phyloP scores from a whole-genome alignment of 768 basidiomycete species.

The Asterophora parasitica region DNA sequence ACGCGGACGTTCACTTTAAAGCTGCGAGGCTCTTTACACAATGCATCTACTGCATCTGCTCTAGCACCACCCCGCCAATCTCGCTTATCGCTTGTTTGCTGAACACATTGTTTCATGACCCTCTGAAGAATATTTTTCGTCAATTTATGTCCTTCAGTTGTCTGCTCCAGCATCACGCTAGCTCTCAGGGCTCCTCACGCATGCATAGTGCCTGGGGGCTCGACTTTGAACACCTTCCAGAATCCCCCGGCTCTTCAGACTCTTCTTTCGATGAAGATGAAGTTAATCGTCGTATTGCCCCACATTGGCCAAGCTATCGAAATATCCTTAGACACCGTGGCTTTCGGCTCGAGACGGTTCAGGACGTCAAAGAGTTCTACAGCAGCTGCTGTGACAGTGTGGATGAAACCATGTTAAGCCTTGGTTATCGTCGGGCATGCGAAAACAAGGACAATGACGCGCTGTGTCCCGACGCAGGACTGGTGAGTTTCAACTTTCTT shows the following conservation, averaged over 20 bases:
- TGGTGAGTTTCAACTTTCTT: conserved; percentile 52
- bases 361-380: conserved; percentile 62
- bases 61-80: not conserved
- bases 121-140: not conserved
- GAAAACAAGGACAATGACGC: conserved; percentile 45
- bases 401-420: conserved; percentile 12
- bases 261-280: conserved; percentile 57
- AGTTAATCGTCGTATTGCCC: conserved; percentile 52
- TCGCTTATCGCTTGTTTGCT: not conserved
- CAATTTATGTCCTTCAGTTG: not conserved
- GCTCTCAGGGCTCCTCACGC: not conserved
- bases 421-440: conserved; percentile 30
- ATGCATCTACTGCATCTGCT: not conserved
- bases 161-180: conserved; percentile 1
- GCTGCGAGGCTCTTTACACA: conserved; percentile 8
- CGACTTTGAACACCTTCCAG: conserved; percentile 23
- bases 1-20: conserved; percentile 16
- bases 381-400: conserved; percentile 16
- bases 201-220: conserved; percentile 23
- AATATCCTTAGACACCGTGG: conserved; percentile 44
- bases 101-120: not conserved
- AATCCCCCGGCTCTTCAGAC: conserved; percentile 41
- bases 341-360: conserved; percentile 62
- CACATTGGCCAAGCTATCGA: conserved; percentile 59
- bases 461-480: conserved; percentile 65